A percentile compares a stretch with the other conserved stretches of the same genome.
phyloP scores from a whole-genome alignment of 768 basidiomycete genomes.

The Wakefieldia striispora region DNA sequence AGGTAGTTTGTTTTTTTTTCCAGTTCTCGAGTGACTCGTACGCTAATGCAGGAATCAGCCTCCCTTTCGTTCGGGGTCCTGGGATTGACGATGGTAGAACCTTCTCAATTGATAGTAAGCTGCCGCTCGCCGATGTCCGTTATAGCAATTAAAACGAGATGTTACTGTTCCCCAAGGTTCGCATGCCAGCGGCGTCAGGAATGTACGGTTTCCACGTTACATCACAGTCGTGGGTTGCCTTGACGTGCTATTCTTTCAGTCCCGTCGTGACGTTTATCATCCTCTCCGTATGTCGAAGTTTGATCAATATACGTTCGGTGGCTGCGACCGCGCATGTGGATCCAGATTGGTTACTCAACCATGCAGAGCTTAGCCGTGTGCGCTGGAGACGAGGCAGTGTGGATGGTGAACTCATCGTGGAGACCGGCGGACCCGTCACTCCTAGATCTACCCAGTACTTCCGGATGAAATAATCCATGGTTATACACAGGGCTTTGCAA shows the following conservation, averaged over 20 bases:
- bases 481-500: too few relatives aligned
- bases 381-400: slow-evolving; percentile 5
- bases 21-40: background rate
- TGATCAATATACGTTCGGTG: slow-evolving; percentile 43
- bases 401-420: slow-evolving; percentile 10
- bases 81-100: slow-evolving; percentile 7
- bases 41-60: background rate
- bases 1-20: background rate
- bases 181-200: background rate
- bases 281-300: slow-evolving; percentile 35
- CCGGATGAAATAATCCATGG: too few relatives aligned
- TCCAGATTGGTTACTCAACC: slow-evolving; percentile 42
- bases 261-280: slow-evolving; percentile 3
- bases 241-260: background rate
- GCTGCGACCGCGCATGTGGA: slow-evolving; percentile 40
- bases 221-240: background rate
- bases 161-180: background rate
- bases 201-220: background rate
- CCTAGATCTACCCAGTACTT: background rate
- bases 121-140: background rate
- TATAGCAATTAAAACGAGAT: background rate
- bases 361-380: slow-evolving; percentile 43
- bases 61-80: slow-evolving; percentile 6
- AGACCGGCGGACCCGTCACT: background rate
- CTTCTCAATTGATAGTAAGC: slow-evolving; percentile 7